phyloP scores from a whole-genome alignment of 2,329 filamentous ascomycete genomes.

The Didymella arachidicola region DNA sequence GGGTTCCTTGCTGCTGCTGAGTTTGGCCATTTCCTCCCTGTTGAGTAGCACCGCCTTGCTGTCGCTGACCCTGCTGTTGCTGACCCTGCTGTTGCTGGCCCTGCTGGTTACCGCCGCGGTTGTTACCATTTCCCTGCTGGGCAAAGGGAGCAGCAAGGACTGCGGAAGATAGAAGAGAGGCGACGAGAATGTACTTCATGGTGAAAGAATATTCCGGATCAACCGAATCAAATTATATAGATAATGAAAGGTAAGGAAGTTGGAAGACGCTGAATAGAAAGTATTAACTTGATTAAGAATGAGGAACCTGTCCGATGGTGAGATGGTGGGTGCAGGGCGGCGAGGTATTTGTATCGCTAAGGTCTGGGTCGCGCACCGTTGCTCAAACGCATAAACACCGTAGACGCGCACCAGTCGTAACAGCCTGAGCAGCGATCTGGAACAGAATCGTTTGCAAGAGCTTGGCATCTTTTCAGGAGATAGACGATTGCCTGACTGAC shows the following conservation, averaged over 20 bases:
- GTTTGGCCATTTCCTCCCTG: conserved; percentile 19
- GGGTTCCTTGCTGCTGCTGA: conserved; percentile 19
- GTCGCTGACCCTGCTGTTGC: conserved; percentile 1
- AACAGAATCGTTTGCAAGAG: conserved; percentile 18
- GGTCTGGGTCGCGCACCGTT: neutral
- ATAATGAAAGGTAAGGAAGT: conserved; percentile 18
- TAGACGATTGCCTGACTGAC: conserved; percentile 27
- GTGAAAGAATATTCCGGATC: conserved; percentile 32
- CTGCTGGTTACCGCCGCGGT: conserved; percentile 3
- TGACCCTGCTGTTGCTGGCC: conserved; percentile 11
- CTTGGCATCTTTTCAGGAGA: conserved; percentile 32
- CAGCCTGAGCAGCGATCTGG: conserved; percentile 14
- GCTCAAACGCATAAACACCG: conserved; percentile 19
- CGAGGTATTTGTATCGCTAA: conserved; percentile 36
- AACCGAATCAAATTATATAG: conserved; percentile 27
- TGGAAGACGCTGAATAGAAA: conserved; percentile 31
- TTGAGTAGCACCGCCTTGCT: conserved; percentile 10
- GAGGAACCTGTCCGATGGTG: conserved; percentile 43
- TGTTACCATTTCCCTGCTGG: conserved; percentile 28
- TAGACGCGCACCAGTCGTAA: conserved; percentile 12
- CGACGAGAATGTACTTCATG: conserved; percentile 50
- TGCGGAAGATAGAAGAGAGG: conserved; percentile 44
- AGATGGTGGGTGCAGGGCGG: conserved; percentile 18
- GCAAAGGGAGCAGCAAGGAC: conserved; percentile 44
- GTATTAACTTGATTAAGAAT: conserved; percentile 38